Conservation (phyloP, 176 grass and related monocot species). For the Lolium rigidum region DNA sequence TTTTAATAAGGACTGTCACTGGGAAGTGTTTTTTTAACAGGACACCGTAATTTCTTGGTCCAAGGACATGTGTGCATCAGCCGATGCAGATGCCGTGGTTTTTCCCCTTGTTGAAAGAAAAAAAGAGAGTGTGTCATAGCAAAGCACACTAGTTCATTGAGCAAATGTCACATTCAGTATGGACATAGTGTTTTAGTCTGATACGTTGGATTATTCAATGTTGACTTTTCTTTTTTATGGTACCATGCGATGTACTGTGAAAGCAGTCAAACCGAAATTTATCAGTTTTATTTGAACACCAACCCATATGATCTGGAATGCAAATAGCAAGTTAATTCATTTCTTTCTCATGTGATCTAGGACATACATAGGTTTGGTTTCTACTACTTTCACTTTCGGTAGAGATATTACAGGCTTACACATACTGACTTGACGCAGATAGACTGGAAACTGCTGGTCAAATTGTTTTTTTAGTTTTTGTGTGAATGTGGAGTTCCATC, state of each 20-base stretch:
- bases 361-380: neutral
- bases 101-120: too few species aligned
- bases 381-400: neutral
- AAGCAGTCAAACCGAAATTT: neutral
- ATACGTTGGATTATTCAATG: neutral
- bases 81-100: too few species aligned
- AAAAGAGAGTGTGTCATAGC: neutral
- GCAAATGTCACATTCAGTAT: neutral
- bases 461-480: neutral
- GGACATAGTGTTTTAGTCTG: neutral
- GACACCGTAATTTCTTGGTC: neutral
- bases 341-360: neutral
- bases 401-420: neutral
- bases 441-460: neutral
- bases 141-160: constrained; percentile 2
- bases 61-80: neutral
- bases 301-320: neutral
- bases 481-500: constrained; percentile 14
- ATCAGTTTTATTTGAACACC: neutral
- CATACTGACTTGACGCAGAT: neutral
- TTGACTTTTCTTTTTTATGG: neutral
- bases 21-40: constrained; percentile 12
- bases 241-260: neutral
- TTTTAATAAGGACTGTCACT: constrained; percentile 12
- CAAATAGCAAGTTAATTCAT: neutral